These are phyloP conservation scores for Vitis hybrid DNA, from an alignment of 177 flowering plant species.

Conservation along the genomic window DNA sequence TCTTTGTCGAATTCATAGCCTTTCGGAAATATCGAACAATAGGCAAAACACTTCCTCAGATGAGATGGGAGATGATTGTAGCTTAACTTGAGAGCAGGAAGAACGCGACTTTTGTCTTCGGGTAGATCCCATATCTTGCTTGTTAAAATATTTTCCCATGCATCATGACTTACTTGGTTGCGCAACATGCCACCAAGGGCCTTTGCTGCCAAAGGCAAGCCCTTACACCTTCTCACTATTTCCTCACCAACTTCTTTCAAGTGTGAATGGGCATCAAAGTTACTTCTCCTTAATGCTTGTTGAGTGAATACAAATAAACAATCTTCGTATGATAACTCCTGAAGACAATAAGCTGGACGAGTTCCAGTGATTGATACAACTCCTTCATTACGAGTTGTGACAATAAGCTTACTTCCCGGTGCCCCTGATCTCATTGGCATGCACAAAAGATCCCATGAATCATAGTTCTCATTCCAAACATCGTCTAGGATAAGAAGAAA, in stretches of 20 bases:
- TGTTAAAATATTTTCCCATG: constrained; percentile 16
- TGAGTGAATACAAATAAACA: constrained; percentile 8
- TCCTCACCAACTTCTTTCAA: constrained; percentile 2
- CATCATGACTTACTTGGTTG: not conserved
- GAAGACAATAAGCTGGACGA: not conserved
- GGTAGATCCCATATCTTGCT: constrained; percentile 8
- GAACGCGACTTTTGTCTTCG: not conserved
- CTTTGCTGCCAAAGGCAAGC: constrained; percentile 23
- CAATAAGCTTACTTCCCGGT: too few species aligned
- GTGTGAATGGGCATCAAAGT: not conserved
- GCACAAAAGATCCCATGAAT: too few species aligned
- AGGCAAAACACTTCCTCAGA: too few species aligned
- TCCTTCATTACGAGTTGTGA: too few species aligned
- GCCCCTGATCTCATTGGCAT: too few species aligned
- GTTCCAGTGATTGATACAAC: too few species aligned
- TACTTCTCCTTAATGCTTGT: constrained; percentile 2
- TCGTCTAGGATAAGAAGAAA: too few species aligned
- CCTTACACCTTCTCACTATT: constrained; percentile 19
- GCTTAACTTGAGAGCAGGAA: constrained; percentile 14
- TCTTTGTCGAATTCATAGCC: too few species aligned
- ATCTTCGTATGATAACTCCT: constrained; percentile 5
- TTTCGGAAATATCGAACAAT: too few species aligned
- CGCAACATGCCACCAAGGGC: constrained; percentile 16
- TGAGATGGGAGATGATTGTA: not conserved
- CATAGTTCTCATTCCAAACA: too few species aligned